Evolutionary conservation across 1,284 basidiomycete genomes (phyloP).

Genomic region (Jaminaea rosea): DNA sequence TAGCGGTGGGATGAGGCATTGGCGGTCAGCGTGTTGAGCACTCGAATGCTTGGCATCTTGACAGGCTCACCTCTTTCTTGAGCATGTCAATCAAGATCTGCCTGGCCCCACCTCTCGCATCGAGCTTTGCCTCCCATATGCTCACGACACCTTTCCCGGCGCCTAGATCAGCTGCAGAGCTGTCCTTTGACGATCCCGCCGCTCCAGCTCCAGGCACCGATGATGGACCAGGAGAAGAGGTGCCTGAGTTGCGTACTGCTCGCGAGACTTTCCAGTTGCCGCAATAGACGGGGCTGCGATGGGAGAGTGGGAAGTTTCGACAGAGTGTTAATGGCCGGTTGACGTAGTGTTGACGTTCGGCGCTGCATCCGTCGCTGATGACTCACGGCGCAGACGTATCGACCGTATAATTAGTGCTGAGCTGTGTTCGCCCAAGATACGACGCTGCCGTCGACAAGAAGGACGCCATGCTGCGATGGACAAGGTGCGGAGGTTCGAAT

Average conservation of each 20-base stretch:
- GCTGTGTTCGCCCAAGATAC: conserved; percentile 33
- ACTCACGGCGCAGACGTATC: conserved; percentile 26
- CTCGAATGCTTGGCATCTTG: background rate
- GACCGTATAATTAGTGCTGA: conserved; percentile 38
- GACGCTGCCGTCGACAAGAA: conserved; percentile 10
- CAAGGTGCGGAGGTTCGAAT: too few species aligned
- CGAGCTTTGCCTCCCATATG: conserved; percentile 34
- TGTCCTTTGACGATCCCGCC: background rate
- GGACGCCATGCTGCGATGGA: conserved; percentile 11
- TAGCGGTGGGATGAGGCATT: conserved; percentile 44
- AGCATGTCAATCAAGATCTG: conserved; percentile 29
- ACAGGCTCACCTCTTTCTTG: conserved; percentile 33
- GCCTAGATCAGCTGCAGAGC: background rate
- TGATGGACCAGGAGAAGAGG: background rate
- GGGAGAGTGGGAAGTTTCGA: too few species aligned
- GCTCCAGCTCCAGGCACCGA: background rate
- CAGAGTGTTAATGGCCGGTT: too few species aligned
- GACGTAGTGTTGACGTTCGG: too few species aligned
- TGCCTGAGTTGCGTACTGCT: conserved; percentile 21
- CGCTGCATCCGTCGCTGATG: too few species aligned
- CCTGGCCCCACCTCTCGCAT: conserved; percentile 18
- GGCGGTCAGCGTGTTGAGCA: background rate
- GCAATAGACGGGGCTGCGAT: conserved; percentile 27
- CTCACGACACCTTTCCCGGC: conserved; percentile 7
- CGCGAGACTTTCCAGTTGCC: conserved; percentile 42